phyloP scores from a whole-genome alignment of 2,329 filamentous ascomycete species.

The Talaromyces sp. region DNA sequence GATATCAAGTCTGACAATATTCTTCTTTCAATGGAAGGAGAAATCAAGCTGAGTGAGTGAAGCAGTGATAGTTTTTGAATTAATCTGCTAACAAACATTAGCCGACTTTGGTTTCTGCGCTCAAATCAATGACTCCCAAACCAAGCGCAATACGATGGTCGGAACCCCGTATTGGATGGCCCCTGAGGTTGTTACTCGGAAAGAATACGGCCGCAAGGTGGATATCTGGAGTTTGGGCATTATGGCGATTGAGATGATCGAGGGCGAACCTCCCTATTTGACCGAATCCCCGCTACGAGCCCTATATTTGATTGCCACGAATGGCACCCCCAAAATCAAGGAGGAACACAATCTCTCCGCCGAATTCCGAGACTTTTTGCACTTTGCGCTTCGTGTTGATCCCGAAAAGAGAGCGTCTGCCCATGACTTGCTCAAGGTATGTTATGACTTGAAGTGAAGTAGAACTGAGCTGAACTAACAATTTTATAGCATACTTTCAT shows the following conservation, averaged over 20 bases:
- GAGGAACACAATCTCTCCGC: conserved; percentile 77
- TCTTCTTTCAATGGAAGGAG: conserved; percentile 84
- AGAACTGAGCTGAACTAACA: background rate
- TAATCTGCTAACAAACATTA: conserved; percentile 37
- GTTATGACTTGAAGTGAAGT: conserved; percentile 26
- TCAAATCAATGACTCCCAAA: conserved; percentile 94
- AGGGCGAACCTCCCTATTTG: conserved; percentile 93
- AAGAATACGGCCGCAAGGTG: conserved; percentile 97
- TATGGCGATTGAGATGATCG: conserved; percentile 99
- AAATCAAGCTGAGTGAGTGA: conserved; percentile 88
- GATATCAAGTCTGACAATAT: conserved; percentile 99
- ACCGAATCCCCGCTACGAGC: conserved; percentile 91
- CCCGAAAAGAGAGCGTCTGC: conserved; percentile 95
- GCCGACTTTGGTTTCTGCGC: conserved; percentile 98
- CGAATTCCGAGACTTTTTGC: conserved; percentile 85
- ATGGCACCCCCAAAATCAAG: conserved; percentile 92
- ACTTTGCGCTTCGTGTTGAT: conserved; percentile 91
- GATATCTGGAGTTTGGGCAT: conserved; percentile 98
- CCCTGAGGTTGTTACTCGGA: conserved; percentile 92
- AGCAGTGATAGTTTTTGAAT: conserved; percentile 15
- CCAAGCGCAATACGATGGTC: conserved; percentile 98
- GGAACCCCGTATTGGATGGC: conserved; percentile 99
- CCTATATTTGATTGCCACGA: conserved; percentile 93
- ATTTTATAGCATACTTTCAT: conserved; percentile 69
- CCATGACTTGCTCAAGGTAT: conserved; percentile 85